Evolutionary conservation across 805 yeast genomes (phyloP).

Genomic region (Lipomyces mesembrius): DNA sequence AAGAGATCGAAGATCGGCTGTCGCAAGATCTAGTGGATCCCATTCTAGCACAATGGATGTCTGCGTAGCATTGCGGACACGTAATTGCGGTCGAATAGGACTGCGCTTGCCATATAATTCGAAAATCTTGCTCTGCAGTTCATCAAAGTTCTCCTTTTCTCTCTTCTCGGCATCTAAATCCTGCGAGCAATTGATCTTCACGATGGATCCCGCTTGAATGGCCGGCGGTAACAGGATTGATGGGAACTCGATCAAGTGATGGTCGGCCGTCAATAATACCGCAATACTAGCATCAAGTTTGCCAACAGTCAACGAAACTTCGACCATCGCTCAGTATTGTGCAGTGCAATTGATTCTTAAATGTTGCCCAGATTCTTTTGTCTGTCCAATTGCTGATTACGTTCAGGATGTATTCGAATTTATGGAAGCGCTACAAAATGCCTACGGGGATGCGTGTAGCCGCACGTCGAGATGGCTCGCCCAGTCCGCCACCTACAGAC

Average conservation of each 20-base stretch:
- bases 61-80: slow-evolving; percentile 80
- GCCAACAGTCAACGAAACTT: slow-evolving; percentile 74
- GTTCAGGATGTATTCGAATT: too few relatives aligned
- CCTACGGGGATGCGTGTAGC: too few relatives aligned
- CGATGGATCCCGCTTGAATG: slow-evolving; percentile 89
- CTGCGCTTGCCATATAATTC: slow-evolving; percentile 70
- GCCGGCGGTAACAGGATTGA: slow-evolving; percentile 88
- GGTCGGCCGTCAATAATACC: slow-evolving; percentile 83
- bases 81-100: slow-evolving; percentile 73
- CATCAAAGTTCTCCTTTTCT: slow-evolving; percentile 63
- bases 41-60: slow-evolving; percentile 94
- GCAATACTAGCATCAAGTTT: slow-evolving; percentile 95
- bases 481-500: too few relatives aligned
- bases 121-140: slow-evolving; percentile 73
- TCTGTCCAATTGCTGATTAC: too few relatives aligned
- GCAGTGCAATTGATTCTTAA: neutral
- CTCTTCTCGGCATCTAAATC: slow-evolving; percentile 67
- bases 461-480: too few relatives aligned
- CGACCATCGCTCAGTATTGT: slow-evolving; percentile 25
- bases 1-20: slow-evolving; percentile 75
- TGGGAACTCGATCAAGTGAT: slow-evolving; percentile 96
- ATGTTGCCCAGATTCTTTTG: neutral
- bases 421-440: too few relatives aligned
- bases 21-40: slow-evolving; percentile 85
- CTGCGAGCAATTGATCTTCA: slow-evolving; percentile 80